Evolutionary conservation across 176 grass and related monocot species (phyloP), one percentile per base, ranked within the genome.

Genomic region (Dactylis glomerata): DNA sequence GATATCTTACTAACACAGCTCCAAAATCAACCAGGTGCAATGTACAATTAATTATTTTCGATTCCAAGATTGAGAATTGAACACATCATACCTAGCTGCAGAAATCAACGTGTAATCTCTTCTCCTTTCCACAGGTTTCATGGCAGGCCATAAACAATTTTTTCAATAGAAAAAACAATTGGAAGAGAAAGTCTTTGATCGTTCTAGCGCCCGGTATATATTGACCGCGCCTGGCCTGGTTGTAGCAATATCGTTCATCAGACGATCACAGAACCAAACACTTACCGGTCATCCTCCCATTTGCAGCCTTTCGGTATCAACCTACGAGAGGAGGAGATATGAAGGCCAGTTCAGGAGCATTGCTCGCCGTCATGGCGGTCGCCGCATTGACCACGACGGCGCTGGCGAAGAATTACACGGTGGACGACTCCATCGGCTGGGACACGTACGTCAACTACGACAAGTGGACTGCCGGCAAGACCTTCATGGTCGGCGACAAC

Each of bases 401-500:
- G 41, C 32, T 77, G 66, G 89, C 74, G 30, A 77, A 17, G 16
- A 73, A 84, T 69, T 85, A 90, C 80, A 72, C 23, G 3, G 85
- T 97, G 1, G 85, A 88, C 72, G 94, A 49, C 67, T 20, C 82
- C 54, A 23, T 73, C 31, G 74, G 82, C 52, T 97, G 94, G 94
- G 89, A 92, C 71, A 86, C 88, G 16, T 92, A 64, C 69, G 52
- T 89, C 80, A 66, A 94, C 81, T 87, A 92, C 74, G 67, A 84
- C 76, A 55, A 78, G 56, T 94, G 94, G 94, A 32, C 6, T 4
- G 24, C 55, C 30, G 76, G 51, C 56, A 77, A 88, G 74, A 86
- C 27, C 26, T 94, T 97, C 83, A 85, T 75, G 46, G 82, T 69
- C 68, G 94, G 89, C 38, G 94, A 97, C 90, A 85, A 15, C 79